Conservation (phyloP, 768 basidiomycete species). For the Amanita pseudoporphyria region DNA sequence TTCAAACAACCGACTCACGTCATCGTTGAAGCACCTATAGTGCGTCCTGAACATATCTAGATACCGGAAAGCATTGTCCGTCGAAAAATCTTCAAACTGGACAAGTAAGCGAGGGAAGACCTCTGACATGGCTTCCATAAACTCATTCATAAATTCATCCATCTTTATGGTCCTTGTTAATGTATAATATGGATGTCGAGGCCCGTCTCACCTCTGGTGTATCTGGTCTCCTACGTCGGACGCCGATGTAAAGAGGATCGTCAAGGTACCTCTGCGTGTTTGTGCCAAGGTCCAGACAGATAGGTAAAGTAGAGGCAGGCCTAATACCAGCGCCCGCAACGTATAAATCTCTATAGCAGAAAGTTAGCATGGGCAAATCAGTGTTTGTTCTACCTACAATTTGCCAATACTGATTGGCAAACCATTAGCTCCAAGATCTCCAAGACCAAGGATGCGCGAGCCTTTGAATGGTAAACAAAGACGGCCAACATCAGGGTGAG, state of each 20-base stretch:
- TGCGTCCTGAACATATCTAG: conserved; percentile 50
- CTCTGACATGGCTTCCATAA: conserved; percentile 58
- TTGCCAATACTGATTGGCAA: conserved; percentile 65
- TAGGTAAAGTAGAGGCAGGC: conserved; percentile 47
- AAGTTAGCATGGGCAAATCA: not conserved
- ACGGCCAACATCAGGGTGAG: conserved; percentile 13
- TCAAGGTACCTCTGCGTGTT: conserved; percentile 57
- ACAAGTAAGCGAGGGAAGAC: conserved; percentile 60
- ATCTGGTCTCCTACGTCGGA: conserved; percentile 43
- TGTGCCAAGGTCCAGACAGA: conserved; percentile 69
- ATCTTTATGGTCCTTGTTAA: conserved; percentile 28
- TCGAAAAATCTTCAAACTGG: conserved; percentile 75
- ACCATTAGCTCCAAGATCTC: conserved; percentile 38
- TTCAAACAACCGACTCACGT: conserved; percentile 34
- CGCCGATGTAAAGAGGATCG: conserved; percentile 71
- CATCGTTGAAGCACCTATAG: conserved; percentile 64
- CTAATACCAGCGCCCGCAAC: conserved; percentile 62
- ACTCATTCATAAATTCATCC: conserved; percentile 68
- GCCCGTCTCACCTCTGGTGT: conserved; percentile 28
- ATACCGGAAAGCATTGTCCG: conserved; percentile 70
- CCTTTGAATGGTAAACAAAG: conserved; percentile 22
- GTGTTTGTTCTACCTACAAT: conserved; percentile 31
- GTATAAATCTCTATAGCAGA: conserved; percentile 43
- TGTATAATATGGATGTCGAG: not conserved
- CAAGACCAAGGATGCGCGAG: conserved; percentile 66